Conservation (phyloP, 2,329 filamentous ascomycete species). For the Trichoderma koningii region DNA sequence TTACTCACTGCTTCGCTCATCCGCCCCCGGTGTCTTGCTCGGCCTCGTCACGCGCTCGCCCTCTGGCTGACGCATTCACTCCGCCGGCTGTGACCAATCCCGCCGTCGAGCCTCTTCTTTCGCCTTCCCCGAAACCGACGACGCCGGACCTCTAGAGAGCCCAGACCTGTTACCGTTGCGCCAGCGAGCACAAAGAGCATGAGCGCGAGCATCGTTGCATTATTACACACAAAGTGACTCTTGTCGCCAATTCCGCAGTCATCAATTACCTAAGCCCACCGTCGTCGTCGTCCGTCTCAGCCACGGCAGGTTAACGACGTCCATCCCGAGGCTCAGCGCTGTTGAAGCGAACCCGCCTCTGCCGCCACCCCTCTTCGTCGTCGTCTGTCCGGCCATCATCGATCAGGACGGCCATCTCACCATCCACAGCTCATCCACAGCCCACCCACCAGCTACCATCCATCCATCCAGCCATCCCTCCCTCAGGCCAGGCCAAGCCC, state of each 20-base stretch:
- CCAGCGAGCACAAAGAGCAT: neutral
- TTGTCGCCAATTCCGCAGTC: slow-evolving; percentile 8
- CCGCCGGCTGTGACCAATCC: slow-evolving; percentile 26
- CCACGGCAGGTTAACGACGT: neutral
- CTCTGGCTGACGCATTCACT: slow-evolving; percentile 26
- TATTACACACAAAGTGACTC: neutral
- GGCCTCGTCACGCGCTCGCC: slow-evolving; percentile 22
- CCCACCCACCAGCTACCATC: neutral
- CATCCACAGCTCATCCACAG: neutral
- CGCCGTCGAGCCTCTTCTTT: slow-evolving; percentile 26
- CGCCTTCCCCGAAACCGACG: slow-evolving; percentile 31
- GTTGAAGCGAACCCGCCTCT: neutral
- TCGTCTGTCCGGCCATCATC: neutral
- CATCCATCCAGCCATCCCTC: neutral
- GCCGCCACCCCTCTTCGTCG: slow-evolving; percentile 1
- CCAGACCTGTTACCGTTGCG: neutral
- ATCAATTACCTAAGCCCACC: neutral
- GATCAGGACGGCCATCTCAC: slow-evolving; percentile 9
- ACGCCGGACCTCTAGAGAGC: slow-evolving; percentile 1
- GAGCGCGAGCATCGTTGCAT: neutral
- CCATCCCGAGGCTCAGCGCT: neutral
- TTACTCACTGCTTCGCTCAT: slow-evolving; percentile 5
- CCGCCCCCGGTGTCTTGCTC: neutral
- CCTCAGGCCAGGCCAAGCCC: neutral
- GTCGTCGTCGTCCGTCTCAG: neutral